Base-by-base conservation (phyloP, 2,329 filamentous ascomycete species). In the Pseudogymnoascus sp. region DNA sequence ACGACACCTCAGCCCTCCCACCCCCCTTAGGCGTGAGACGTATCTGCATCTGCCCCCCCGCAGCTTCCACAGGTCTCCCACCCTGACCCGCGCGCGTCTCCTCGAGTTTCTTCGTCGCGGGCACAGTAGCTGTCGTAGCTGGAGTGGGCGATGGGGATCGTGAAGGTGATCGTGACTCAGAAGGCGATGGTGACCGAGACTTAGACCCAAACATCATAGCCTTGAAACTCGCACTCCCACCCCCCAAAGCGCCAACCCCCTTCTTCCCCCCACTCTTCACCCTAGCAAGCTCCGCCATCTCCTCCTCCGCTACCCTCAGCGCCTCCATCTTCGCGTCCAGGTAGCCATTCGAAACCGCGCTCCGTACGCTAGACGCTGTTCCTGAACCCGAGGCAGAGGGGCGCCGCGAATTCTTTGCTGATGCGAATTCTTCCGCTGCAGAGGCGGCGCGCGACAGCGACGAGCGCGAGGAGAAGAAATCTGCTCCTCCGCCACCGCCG, bases 321-420 rank as follows among this genome's bases (percentile, higher is more conserved):
- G 59, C 59, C n/a, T 27, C 18, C 59, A 61, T 29, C 39, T 61
- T 61, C 4, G 59, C 59, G 27, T 48, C 27, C 4, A 13, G 6
- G 18, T 61, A 61, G 27, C 42, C 39, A 9, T 33, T 13, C 5
- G 58, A 60, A 4, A 39, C 13, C 6, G 10, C 52, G 8, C 27
- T 58, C 1, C 25, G 3, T 5, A 25, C 52, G 15, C 31, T 27
- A 3, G 33, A 37, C 13, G 25, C 25, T 42, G 13, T 9, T 13
- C n/a, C 33, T 25, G n/a, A n/a, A n/a, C n/a, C n/a, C n/a, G 31
- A 60, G 37, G 31, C n/a, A 4, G 33, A 15, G 4, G 33, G 35
- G 10, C 10, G 29, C 29, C 25, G 4, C n/a, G n/a, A n/a, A n/a
- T n/a, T n/a, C n/a, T 39, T n/a, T 39, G 10, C 10, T 6, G 40